A percentile compares a stretch with the other conserved stretches of the same genome.
Conservation (phyloP, 495 filamentous ascomycete genomes). For the Daldinia grandis region DNA sequence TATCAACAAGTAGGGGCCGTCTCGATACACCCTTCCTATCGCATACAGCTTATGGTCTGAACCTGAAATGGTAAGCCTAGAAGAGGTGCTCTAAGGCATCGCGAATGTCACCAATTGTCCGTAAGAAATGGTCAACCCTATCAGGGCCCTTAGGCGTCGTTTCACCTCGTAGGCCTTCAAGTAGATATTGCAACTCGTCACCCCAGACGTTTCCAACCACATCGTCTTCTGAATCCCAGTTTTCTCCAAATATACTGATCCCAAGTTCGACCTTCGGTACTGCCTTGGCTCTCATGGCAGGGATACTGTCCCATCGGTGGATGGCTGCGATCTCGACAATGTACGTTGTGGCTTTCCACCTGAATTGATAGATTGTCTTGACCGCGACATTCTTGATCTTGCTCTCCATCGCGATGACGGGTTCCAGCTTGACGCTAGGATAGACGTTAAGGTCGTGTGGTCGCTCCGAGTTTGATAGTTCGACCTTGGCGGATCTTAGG, state of each 20-base stretch:
- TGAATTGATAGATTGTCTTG: conserved; percentile 60
- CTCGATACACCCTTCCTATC: background rate
- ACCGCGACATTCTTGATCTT: conserved; percentile 52
- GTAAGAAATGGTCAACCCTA: conserved; percentile 43
- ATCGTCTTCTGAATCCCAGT: conserved; percentile 58
- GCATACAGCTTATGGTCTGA: background rate
- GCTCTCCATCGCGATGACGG: background rate
- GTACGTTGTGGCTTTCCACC: conserved; percentile 57
- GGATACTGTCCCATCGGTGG: conserved; percentile 55
- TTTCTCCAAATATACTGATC: conserved; percentile 57
- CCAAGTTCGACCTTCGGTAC: conserved; percentile 49
- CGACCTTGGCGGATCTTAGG: conserved; percentile 20
- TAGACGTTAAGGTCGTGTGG: conserved; percentile 37
- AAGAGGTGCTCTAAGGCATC: conserved; percentile 29
- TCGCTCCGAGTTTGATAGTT: conserved; percentile 14
- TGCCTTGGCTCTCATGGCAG: conserved; percentile 24
- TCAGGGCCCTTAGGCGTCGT: conserved; percentile 1
- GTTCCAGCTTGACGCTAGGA: conserved; percentile 19
- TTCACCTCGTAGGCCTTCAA: conserved; percentile 43
- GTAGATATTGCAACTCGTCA: conserved; percentile 56
- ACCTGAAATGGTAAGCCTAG: conserved; percentile 3
- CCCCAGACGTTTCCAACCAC: conserved; percentile 49
- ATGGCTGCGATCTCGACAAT: conserved; percentile 65
- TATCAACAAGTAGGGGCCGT: conserved; percentile 1
- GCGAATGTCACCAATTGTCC: conserved; percentile 41